phyloP scores from a whole-genome alignment of 495 filamentous ascomycete species.

The Physcia stellaris region DNA sequence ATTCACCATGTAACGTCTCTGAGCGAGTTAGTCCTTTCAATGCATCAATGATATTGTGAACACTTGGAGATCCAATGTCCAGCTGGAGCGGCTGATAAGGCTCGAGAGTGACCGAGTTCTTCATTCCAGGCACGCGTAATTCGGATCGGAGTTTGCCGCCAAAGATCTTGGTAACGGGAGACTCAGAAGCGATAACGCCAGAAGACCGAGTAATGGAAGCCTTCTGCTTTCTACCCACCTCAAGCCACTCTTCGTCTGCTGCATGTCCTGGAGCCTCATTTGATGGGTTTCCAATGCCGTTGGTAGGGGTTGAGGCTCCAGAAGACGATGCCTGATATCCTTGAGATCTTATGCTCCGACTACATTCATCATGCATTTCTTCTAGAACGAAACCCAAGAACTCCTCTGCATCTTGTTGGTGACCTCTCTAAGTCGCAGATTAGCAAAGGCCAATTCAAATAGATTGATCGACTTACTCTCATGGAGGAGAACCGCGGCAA shows the following conservation, averaged over 20 bases:
- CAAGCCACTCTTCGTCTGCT: slow-evolving; percentile 52
- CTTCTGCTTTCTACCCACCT: slow-evolving; percentile 87
- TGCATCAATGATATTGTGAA: slow-evolving; percentile 85
- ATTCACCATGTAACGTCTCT: slow-evolving; percentile 77
- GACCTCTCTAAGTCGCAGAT: slow-evolving; percentile 50
- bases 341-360: slow-evolving; percentile 59
- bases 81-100: slow-evolving; percentile 91
- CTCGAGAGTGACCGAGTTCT: slow-evolving; percentile 80
- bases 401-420: slow-evolving; percentile 97
- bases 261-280: slow-evolving; percentile 16
- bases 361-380: slow-evolving; percentile 85
- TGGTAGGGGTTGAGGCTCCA: slow-evolving; percentile 27
- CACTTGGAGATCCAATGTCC: slow-evolving; percentile 73
- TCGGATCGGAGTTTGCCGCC: slow-evolving; percentile 86
- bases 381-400: slow-evolving; percentile 91
- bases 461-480: slow-evolving; percentile 42
- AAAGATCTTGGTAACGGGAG: slow-evolving; percentile 88
- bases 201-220: slow-evolving; percentile 78
- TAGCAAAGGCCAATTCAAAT: slow-evolving; percentile 12
- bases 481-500: slow-evolving; percentile 83
- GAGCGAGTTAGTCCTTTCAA: slow-evolving; percentile 69
- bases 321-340: slow-evolving; percentile 26
- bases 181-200: slow-evolving; percentile 54
- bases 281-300: slow-evolving; percentile 25
- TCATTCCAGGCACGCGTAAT: slow-evolving; percentile 71